Base-by-base conservation (phyloP, 192 early-diverging fungal genomes). In the Backusella mclennaniae region DNA sequence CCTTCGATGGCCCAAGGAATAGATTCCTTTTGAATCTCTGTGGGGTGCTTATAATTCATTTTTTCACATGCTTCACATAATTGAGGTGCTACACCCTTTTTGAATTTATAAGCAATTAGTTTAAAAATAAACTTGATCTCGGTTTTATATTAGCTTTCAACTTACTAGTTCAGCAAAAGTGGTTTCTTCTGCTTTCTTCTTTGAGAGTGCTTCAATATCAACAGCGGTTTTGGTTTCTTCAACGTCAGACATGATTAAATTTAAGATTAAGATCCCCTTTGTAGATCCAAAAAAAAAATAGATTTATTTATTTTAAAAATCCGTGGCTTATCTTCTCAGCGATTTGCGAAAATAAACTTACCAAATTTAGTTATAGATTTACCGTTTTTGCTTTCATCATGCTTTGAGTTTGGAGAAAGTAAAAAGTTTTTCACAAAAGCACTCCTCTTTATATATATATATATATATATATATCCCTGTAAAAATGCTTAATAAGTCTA, bases 1-100 rank as follows among this genome's bases (percentile, higher is more conserved):
- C 94, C 96, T 84, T 95, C 87, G 31, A 99, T 86, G 0, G 97
- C 95, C 87, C 90, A 92, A 8, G 97, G 97, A 67, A 99, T 97
- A 17, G 95, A 89, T 76, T 94, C 93, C 46, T 80, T 85, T 84
- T 99, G 97, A 85, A 99, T 99, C 69, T 95, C 93, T 2, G 96
- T 94, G 1, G 97, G 96, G 44, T 87, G 82, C 76, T 93, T 97
- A 86, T 90, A 99, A 26, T 93, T 94, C 35, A 97, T 86, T 69
- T 95, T 94, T 26, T 91, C 90, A 83, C 95, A 97, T 23, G 96
- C 95, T 71, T 96, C 92, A 82, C 93, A 92, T 33, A 99, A 86
- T 82, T 95, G 89, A 73, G 92, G 87, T 79, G 95, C 92, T n/a
- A 99, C 85, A 6, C 97, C 97, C 91, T 89, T 69, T 56, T 35